A percentile compares a stretch with the other conserved stretches of the same genome.
Conservation (phyloP, 2,329 filamentous ascomycete species). For the Didymella sp. region DNA sequence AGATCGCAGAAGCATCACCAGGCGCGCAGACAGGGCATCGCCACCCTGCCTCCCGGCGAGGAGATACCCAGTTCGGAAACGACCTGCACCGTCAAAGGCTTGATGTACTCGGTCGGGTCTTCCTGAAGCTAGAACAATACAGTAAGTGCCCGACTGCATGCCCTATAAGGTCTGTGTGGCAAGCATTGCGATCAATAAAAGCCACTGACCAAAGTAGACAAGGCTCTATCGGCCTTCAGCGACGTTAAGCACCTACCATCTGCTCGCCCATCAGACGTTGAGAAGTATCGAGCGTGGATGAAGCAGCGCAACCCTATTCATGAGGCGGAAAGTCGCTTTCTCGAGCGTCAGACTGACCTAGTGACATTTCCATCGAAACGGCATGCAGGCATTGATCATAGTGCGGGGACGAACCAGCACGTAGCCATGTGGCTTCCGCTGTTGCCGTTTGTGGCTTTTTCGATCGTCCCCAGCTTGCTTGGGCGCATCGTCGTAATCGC, state of each 20-base stretch:
- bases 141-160: slow-evolving; percentile 54
- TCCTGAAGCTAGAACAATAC: slow-evolving; percentile 71
- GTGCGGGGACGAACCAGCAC: slow-evolving; percentile 30
- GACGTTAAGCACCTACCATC: slow-evolving; percentile 59
- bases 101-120: slow-evolving; percentile 67
- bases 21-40: slow-evolving; percentile 36
- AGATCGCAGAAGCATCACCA: slow-evolving; percentile 54
- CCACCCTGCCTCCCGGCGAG: slow-evolving; percentile 65
- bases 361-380: slow-evolving; percentile 49
- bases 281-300: slow-evolving; percentile 64
- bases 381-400: slow-evolving; percentile 21
- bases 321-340: slow-evolving; percentile 66
- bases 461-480: slow-evolving; percentile 52
- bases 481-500: slow-evolving; percentile 51
- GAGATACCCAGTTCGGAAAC: slow-evolving; percentile 61
- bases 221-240: slow-evolving; percentile 66
- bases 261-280: slow-evolving; percentile 61
- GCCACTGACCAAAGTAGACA: slow-evolving; percentile 37
- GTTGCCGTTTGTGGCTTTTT: slow-evolving; percentile 51
- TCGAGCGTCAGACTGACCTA: slow-evolving; percentile 64
- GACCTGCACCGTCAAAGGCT: slow-evolving; percentile 68
- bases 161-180: slow-evolving; percentile 6
- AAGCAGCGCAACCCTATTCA: slow-evolving; percentile 62
- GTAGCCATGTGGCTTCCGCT: slow-evolving; percentile 47
- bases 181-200: neutral